Percentiles rank a stretch among this genome's conserved stretches.
Evolutionary conservation across 192 early-diverging fungal genomes (phyloP).

Genomic region (Spizellomyces sp.): DNA sequence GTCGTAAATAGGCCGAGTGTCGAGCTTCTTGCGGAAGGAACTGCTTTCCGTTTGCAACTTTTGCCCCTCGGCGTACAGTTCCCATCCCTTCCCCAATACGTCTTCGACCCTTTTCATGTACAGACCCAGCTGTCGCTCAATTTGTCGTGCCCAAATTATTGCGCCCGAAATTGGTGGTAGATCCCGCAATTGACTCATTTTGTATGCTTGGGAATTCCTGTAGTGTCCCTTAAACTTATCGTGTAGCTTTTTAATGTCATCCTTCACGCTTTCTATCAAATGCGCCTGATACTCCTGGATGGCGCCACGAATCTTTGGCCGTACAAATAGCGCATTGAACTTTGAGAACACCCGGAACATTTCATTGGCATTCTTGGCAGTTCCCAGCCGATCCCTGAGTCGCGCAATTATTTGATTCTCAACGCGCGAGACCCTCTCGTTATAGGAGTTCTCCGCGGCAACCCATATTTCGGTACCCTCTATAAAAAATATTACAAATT

Average conservation of each 20-base stretch:
- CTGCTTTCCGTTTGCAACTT: constrained; percentile 84
- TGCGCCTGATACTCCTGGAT: constrained; percentile 99
- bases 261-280: constrained; percentile 96
- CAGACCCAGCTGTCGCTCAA: constrained; percentile 92
- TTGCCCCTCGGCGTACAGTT: constrained; percentile 95
- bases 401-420: constrained; percentile 97
- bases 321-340: constrained; percentile 99
- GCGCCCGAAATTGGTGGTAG: constrained; percentile 88
- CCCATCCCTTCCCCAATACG: constrained; percentile 96
- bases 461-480: constrained; percentile 96
- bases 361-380: constrained; percentile 94
- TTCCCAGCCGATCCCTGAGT: constrained; percentile 91
- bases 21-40: constrained; percentile 92
- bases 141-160: constrained; percentile 97
- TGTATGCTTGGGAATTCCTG: constrained; percentile 80
- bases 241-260: constrained; percentile 94
- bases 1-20: constrained; percentile 89
- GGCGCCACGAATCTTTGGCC: constrained; percentile 99
- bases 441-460: constrained; percentile 86
- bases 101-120: constrained; percentile 98
- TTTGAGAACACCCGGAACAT: constrained; percentile 99
- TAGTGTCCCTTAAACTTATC: constrained; percentile 96
- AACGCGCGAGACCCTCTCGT: constrained; percentile 90
- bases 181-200: constrained; percentile 92
- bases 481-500: neutral